These are phyloP conservation scores for Linum tenue DNA, from an alignment of 345 rosid species.

Conservation along the genomic window DNA sequence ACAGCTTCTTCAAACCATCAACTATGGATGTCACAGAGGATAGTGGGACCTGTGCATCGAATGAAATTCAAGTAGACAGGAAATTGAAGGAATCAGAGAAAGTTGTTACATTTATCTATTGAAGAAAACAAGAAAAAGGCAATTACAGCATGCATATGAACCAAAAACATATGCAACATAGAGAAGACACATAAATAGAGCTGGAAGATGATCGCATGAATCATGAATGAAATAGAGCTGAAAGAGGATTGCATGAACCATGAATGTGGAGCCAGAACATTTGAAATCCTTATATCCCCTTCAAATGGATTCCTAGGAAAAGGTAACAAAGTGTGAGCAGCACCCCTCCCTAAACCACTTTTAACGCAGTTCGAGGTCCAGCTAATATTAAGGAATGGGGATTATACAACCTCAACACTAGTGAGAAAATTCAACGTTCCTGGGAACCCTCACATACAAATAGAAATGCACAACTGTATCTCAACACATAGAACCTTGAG, in stretches of 20 bases:
- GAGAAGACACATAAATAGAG: not conserved
- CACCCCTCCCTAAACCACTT: not conserved
- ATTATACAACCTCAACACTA: not conserved
- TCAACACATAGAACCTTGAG: not conserved
- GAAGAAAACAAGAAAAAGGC: not conserved
- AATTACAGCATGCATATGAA: not conserved
- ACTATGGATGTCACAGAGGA: constrained; percentile 83
- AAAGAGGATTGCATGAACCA: not conserved
- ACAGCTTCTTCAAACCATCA: constrained; percentile 86
- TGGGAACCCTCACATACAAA: not conserved
- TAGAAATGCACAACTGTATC: not conserved
- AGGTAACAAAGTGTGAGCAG: not conserved
- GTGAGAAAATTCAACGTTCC: not conserved
- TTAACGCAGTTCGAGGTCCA: not conserved
- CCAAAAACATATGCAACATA: not conserved
- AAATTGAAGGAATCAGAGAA: constrained; percentile 2
- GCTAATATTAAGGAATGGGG: not conserved
- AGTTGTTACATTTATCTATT: not conserved
- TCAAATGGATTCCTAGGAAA: not conserved
- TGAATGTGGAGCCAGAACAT: not conserved
- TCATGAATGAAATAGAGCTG: not conserved
- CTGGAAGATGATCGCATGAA: not conserved
- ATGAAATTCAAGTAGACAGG: constrained; percentile 1
- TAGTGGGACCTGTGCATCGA: constrained; percentile 45
- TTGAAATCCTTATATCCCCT: not conserved